Conservation (phyloP, 352 stramenopile species). For the Pseudoperonospora humuli region DNA sequence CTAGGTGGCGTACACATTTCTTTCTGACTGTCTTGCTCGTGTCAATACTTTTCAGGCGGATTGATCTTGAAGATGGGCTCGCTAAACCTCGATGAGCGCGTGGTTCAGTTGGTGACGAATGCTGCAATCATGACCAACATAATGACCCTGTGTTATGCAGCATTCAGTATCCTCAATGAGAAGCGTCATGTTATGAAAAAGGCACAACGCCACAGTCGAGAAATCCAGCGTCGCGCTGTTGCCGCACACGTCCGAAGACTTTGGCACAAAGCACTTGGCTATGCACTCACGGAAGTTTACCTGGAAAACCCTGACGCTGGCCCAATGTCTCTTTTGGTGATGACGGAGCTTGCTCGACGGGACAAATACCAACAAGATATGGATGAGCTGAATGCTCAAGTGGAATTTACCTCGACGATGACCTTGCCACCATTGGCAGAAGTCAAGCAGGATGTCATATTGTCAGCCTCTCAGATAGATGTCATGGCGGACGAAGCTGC, state of each 20-base stretch:
- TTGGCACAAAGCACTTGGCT: constrained; percentile 50
- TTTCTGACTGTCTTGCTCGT: neutral
- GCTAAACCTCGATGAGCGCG: constrained; percentile 32
- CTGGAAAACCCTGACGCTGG: constrained; percentile 33
- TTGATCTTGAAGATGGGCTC: constrained; percentile 63
- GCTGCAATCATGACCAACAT: constrained; percentile 45
- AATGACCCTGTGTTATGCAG: constrained; percentile 37
- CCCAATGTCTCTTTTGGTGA: constrained; percentile 47
- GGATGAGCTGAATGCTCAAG: constrained; percentile 29
- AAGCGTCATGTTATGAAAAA: constrained; percentile 21
- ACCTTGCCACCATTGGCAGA: neutral
- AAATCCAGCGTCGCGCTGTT: constrained; percentile 45
- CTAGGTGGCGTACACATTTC: too few species aligned
- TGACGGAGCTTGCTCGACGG: constrained; percentile 51
- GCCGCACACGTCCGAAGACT: constrained; percentile 38
- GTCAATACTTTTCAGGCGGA: constrained; percentile 27
- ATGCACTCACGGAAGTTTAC: constrained; percentile 50
- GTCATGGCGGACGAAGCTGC: constrained; percentile 12
- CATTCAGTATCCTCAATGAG: constrained; percentile 54
- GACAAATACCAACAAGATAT: constrained; percentile 26
- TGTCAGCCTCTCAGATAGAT: constrained; percentile 14
- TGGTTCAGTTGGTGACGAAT: constrained; percentile 45
- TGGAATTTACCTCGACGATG: constrained; percentile 32
- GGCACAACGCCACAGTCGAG: constrained; percentile 22
- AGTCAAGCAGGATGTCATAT: neutral